phyloP scores from a whole-genome alignment of 2,329 filamentous ascomycete species.

The Phaeosphaeria sp. region DNA sequence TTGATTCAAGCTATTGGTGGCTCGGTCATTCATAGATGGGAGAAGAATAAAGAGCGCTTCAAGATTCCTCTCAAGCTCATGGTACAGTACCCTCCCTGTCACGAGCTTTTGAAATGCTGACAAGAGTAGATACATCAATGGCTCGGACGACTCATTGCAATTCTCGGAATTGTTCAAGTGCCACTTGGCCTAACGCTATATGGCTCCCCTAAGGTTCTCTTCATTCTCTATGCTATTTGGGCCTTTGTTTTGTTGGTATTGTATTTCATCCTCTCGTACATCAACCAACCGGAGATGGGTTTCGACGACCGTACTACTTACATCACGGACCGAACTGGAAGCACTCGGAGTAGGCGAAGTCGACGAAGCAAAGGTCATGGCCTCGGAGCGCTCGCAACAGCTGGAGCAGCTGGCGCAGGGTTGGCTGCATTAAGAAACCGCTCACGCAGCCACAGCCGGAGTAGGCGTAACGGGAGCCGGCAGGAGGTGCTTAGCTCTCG shows the following conservation, averaged over 20 bases:
- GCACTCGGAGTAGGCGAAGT: slow-evolving; percentile 44
- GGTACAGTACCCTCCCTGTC: slow-evolving; percentile 46
- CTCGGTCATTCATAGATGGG: slow-evolving; percentile 64
- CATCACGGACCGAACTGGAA: slow-evolving; percentile 62
- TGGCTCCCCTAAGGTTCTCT: slow-evolving; percentile 83
- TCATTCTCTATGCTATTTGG: slow-evolving; percentile 85
- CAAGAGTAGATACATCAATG: slow-evolving; percentile 81
- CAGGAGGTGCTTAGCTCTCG: slow-evolving; percentile 45
- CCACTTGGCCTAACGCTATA: slow-evolving; percentile 90
- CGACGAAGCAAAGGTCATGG: slow-evolving; percentile 42
- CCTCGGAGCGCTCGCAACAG: slow-evolving; percentile 59
- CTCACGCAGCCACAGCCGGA: slow-evolving; percentile 50
- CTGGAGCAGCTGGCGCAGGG: slow-evolving; percentile 64
- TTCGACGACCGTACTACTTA: slow-evolving; percentile 66
- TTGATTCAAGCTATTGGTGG: slow-evolving; percentile 75
- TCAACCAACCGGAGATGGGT: slow-evolving; percentile 62
- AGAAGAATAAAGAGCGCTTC: slow-evolving; percentile 60
- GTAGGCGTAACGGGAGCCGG: slow-evolving; percentile 30
- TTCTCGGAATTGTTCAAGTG: slow-evolving; percentile 86
- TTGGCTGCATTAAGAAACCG: slow-evolving; percentile 59
- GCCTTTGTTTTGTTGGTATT: slow-evolving; percentile 73
- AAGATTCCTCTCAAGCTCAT: slow-evolving; percentile 66
- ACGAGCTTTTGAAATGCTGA: slow-evolving; percentile 26
- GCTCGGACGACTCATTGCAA: slow-evolving; percentile 77
- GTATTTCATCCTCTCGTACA: slow-evolving; percentile 83